Evolutionary conservation across 768 basidiomycete genomes (phyloP), one percentile per base, ranked within the genome.

Genomic region (Tricholomella constricta): DNA sequence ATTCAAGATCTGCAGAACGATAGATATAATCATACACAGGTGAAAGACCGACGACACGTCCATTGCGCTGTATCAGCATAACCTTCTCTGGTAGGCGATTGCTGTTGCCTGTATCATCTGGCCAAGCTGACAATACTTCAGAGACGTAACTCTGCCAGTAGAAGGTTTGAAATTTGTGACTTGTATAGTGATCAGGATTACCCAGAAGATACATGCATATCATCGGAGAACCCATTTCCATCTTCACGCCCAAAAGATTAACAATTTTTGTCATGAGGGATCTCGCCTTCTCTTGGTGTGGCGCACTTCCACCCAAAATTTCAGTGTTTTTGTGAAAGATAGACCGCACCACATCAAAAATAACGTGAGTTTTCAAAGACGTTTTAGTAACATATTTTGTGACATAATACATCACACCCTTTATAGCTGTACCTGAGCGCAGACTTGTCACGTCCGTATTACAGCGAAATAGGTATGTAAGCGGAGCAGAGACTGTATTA

Each of bases 371-470:
- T 37, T 76, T 78, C 8, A 80, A 52, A 1, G 58, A 41, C 0
- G 63, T 40, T 56, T 80, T 80, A 0, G 73, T 76, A 0, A 78
- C 65, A 58, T 80, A 80, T 37, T 79, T 74, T 4, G 75, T 65
- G 0, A 76, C n/a, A n/a, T n/a, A n/a, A n/a, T n/a, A n/a, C n/a
- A n/a, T n/a, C n/a, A n/a, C n/a, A n/a, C n/a, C n/a, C 64, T 76
- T 74, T 1, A 78, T 64, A 0, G 70, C 62, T 1, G 75, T 77
- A 0, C 75, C 75, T n/a, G 72, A 75, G 14, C 69, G 43, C 1
- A 77, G 43, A 47, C 68, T 68, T 0, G 72, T 71, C 0, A 73
- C 66, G 62, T 78, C 73, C 2, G 72, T 70, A 44, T 78, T 78
- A 40, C 70, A 73, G 8, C 69, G 36, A 1, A n/a, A n/a, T n/a